Evolutionary conservation across 176 grass and related monocot species (phyloP), one percentile per base, ranked within the genome.

Genomic region (Zoysia japonica): DNA sequence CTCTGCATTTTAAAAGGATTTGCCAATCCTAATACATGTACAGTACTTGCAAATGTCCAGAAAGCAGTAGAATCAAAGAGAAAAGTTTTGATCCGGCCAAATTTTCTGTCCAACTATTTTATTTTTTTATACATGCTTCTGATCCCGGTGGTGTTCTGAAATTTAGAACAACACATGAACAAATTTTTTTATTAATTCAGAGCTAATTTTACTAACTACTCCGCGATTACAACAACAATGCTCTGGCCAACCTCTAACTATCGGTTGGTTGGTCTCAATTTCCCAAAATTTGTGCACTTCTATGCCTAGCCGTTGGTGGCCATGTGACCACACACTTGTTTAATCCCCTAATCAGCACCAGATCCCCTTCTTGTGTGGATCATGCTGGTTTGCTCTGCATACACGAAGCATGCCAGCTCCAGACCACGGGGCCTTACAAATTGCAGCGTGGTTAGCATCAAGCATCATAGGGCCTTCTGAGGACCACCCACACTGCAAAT

Each of bases 1-100:
- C 57, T 85, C 83, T 28, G 42, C 59, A 44, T 85, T 73, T 79
- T 79, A 73, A 73, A 59, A 85, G 83, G 83, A 85, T 85, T 19
- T 19, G 41, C 60, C 59, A 35, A 67, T 79, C 68, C 44, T 57
- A n/a, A 13, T 72, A 65, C 1, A 60, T 59, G 64, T 68, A 46
- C 16, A 15, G 54, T 75, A 46, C 17, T 12, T 76, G 81, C 60
- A 84, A 76, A 72, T 28, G 28, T 28, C 28, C 28, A 84, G 20
- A 59, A 8, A 50, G 20, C 19, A 13, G 10, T 49, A 42, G 14
- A 84, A 68, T 59, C 8, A 10, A 76, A 69, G 35, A 49, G 3
- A 39, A 15, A 42, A 67, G 52, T 84, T 76, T 75, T 75, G 80
- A 83, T 57, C 40, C 9, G 46, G 41, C 28, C 28, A 74, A 53